Base-by-base conservation (phyloP, 2,329 filamentous ascomycete genomes). In the Xenoacremonium recifei region DNA sequence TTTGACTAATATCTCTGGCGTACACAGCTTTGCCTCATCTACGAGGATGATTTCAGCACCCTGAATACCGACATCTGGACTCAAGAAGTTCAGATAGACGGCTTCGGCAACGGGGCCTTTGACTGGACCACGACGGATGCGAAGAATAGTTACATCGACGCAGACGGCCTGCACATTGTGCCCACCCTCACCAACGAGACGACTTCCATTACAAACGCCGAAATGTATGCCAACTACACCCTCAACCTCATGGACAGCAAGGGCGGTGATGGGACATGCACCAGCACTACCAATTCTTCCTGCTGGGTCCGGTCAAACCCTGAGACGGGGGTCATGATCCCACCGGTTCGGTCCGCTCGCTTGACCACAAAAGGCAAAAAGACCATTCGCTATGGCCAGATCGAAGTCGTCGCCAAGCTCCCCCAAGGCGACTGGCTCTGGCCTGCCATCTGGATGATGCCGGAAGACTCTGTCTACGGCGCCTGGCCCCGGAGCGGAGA, bases 341-440 rank as follows among this genome's bases (percentile, higher is more conserved):
- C 68, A 17, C 74, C 76, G 1, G 68, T 78, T 6, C 65, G 71
- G 11, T 73, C 69, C 2, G 76, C 72, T 6, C 65, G 76, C 11
- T 53, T 79, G 9, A 70, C 64, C 18, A 78, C 75, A 7, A 66
- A 66, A 43, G 68, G 68, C 10, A 73, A 69, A 40, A 69, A 69
- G 45, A 63, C 61, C 11, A 71, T 78, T 48, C 64, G 57, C 29
- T 78, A 77, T 50, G 75, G 75, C 2, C 55, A 69, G 33, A 69
- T 80, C 21, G 77, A 80, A 51, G 72, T 80, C 6, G 67, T 70
- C 4, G 76, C 76, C 15, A 72, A 74, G 45, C 55, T 79, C 50
- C 74, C 76, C 6, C 59, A 58, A 23, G 76, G 76, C 4, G 73
- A 79, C 53, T 80, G 76, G 76, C 57, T 80, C 18, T 79, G 75